Base-by-base conservation (phyloP, 345 rosid species). In the Brassica juncea region DNA sequence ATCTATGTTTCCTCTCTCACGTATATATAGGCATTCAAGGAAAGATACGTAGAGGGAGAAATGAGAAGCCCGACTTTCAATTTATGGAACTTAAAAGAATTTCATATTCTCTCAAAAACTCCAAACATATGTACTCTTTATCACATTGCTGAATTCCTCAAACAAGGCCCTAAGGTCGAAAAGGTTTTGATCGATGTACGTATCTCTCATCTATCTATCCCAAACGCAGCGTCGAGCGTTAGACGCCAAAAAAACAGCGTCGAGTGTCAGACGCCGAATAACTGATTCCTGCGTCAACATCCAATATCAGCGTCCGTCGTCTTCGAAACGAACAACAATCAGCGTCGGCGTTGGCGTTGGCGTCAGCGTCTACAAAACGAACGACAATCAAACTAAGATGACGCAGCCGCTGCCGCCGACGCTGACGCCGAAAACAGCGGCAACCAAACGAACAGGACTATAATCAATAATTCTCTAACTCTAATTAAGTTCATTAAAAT, bases 101-200 rank as follows among this genome's bases (percentile, higher is more conserved):
- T 78, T 0, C 4, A 35, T 4, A 66, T 72, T 31, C 19, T 3
- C 3, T 57, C 72, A 3, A 59, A 59, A 39, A 47, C 67, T 64
- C 81, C 76, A 54, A 65, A 71, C 4, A 3, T 55, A 57, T 71
- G 81, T 57, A 71, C 1, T 65, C 72, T 65, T 16, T 71, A 27
- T 42, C 60, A 78, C 27, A 70, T 71, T 0, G 47, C 34, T 64
- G 49, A 35, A 4, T 77, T 77, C 16, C 76, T 77, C 34, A 54
- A 58, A 68, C 3, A 6, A 1, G 70, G 71, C 5, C 75, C 61
- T 6, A 70, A 52, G 2, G 58, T 77, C 32, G 31, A 77, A 37
- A 4, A 15, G n/a, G 64, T 77, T 64, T 0, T 61, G 9, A 77
- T 77, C 14, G 64, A 77, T 23, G 80, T 77, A 62, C 0, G 57